Base-by-base conservation (phyloP, 495 filamentous ascomycete species). In the Pseudotulostoma volvatum region DNA sequence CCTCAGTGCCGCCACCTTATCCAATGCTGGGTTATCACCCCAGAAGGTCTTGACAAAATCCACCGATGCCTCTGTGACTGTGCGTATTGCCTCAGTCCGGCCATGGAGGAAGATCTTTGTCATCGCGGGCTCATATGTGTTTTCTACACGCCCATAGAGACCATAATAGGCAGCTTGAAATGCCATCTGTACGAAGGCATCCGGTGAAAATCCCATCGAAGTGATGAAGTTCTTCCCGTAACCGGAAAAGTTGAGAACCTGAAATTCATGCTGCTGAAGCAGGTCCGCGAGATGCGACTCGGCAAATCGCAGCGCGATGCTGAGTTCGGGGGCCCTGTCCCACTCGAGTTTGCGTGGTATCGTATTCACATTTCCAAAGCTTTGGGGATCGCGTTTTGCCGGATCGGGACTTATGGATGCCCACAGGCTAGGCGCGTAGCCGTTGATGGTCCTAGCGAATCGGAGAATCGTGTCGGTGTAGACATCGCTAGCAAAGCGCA, bases 101-200 rank as follows among this genome's bases (percentile, higher is more conserved):
- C 90, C 90, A 47, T 96, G 90, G 23, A 92, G 72, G 58, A 74
- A 97, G 38, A 75, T 58, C 59, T 97, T 97, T 11, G 90, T 97
- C 90, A 97, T 97, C 18, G 90, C 86, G 11, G 90, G 92, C 58
- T 97, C 90, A 55, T 97, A 97, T 2, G 83, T 88, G 52, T 83
- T 92, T 58, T 96, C 90, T 3, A 93, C 69, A 3, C 84, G 74
- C 4, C 90, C 90, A 48, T 97, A 97, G 21, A 97, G 74, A 19
- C 92, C 90, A 50, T 96, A 97, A 64, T 97, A 96, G 9, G 92
- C 90, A 18, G 90, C 90, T 57, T 97, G 90, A 64, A 94, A 96
- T 3, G 90, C 92, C 90, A 96, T 96, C 56, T 97, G 90, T 20
- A 97, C 83, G 47, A 94, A 97, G 1, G 90, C 90, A 55, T 97